Evolutionary conservation across 83 land plant genomes (phyloP).

Genomic region (Picea mariana): DNA sequence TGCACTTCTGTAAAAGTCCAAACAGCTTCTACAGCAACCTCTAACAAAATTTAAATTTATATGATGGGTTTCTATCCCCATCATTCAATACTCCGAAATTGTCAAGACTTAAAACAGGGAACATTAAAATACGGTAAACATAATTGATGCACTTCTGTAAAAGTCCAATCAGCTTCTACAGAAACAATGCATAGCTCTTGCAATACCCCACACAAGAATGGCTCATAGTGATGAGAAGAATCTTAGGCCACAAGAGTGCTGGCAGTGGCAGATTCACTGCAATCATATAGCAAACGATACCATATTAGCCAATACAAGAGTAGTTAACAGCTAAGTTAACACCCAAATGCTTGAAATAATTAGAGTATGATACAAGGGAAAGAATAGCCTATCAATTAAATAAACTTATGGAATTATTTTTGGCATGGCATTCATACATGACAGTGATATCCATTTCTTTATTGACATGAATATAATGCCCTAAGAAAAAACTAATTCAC

Average conservation of each 20-base stretch:
- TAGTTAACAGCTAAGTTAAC: too few species aligned
- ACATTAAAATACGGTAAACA: neutral
- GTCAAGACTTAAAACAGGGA: too few species aligned
- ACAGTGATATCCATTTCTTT: too few species aligned
- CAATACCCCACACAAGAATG: neutral
- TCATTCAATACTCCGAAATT: neutral
- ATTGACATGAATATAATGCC: too few species aligned
- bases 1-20: neutral
- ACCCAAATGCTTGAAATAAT: too few species aligned
- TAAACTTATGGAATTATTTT: too few species aligned
- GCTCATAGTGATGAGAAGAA: neutral
- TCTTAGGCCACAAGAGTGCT: slow-evolving; percentile 51
- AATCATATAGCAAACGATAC: neutral
- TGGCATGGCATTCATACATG: too few species aligned
- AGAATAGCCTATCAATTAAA: too few species aligned
- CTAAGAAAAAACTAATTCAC: too few species aligned
- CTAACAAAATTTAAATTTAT: neutral
- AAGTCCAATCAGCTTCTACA: neutral
- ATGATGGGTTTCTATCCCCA: neutral
- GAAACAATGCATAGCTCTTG: neutral
- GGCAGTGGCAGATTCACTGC: slow-evolving; percentile 55
- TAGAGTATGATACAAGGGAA: too few species aligned
- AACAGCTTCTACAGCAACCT: neutral
- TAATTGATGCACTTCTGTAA: neutral
- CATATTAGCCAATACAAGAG: neutral